These are phyloP conservation scores for Calonectria pteridis DNA, from an alignment of 2,329 filamentous ascomycete species.

Conservation along the genomic window DNA sequence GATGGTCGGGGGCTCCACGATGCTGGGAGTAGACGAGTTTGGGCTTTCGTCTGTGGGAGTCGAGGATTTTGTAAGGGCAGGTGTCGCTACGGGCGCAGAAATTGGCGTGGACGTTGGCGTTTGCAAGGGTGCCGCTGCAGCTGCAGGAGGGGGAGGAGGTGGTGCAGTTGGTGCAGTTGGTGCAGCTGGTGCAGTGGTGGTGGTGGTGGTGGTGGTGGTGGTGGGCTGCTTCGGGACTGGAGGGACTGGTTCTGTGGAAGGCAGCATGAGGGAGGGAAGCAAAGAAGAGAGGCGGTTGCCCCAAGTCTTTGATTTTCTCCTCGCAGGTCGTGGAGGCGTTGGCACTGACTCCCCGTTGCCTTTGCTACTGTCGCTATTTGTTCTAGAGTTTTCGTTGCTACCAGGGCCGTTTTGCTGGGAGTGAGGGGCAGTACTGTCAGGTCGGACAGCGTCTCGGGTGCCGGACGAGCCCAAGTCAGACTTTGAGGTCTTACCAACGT, in stretches of 20 bases:
- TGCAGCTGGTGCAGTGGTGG: constrained; percentile 38
- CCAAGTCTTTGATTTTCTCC: constrained; percentile 53
- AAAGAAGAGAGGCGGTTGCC: constrained; percentile 52
- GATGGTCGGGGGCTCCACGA: constrained; percentile 35
- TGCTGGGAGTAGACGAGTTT: constrained; percentile 40
- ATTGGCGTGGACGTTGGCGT: constrained; percentile 29
- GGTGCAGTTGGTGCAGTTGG: constrained; percentile 39
- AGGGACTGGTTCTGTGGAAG: constrained; percentile 46
- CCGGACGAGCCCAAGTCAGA: constrained; percentile 24
- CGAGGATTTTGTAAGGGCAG: constrained; percentile 42
- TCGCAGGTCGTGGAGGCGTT: constrained; percentile 32
- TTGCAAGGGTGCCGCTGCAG: constrained; percentile 17
- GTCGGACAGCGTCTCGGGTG: constrained; percentile 36
- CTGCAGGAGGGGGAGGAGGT: constrained; percentile 37
- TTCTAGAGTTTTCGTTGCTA: constrained; percentile 2
- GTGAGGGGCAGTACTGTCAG: constrained; percentile 22
- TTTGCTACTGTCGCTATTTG: constrained; percentile 15
- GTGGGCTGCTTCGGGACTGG: constrained; percentile 38
- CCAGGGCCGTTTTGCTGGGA: constrained; percentile 19
- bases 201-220: constrained; percentile 31
- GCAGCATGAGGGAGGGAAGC: constrained; percentile 54
- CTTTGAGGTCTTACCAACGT: constrained; percentile 36
- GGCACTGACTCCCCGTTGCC: constrained; percentile 36
- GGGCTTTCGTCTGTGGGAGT: constrained; percentile 43
- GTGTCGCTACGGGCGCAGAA: constrained; percentile 30